phyloP scores from a whole-genome alignment of 1,284 basidiomycete genomes.

The Trametes pubescens region DNA sequence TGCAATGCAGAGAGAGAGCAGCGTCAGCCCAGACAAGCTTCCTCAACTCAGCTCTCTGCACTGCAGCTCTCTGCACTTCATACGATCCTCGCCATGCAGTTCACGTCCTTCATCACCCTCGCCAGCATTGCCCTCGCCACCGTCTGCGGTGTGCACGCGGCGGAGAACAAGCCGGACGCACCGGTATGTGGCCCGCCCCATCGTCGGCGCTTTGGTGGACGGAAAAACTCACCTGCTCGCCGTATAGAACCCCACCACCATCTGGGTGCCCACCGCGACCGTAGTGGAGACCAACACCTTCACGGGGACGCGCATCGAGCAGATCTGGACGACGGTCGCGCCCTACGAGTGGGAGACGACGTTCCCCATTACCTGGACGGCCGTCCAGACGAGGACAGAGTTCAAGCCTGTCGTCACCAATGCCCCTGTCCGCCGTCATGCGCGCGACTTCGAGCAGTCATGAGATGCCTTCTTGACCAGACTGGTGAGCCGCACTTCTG shows the following conservation, averaged over 20 bases:
- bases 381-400: constrained; percentile 25
- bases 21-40: constrained; percentile 20
- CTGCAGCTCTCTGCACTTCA: background rate
- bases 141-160: constrained; percentile 22
- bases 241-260: constrained; percentile 19
- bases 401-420: constrained; percentile 27
- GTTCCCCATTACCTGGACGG: constrained; percentile 29
- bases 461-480: constrained; percentile 7
- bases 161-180: constrained; percentile 14
- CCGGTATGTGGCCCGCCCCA: constrained; percentile 3
- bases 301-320: constrained; percentile 31
- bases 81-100: constrained; percentile 24
- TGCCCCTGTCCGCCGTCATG: constrained; percentile 23
- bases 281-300: constrained; percentile 29
- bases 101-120: constrained; percentile 26
- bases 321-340: constrained; percentile 26
- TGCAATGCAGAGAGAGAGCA: constrained; percentile 14
- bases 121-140: constrained; percentile 23
- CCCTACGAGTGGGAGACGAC: constrained; percentile 31
- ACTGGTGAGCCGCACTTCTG: background rate
- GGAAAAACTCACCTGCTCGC: constrained; percentile 9
- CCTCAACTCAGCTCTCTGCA: constrained; percentile 22
- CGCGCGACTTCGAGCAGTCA: constrained; percentile 30
- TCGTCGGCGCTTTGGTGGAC: background rate
- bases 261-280: constrained; percentile 32